Evolutionary conservation across 2,329 filamentous ascomycete genomes (phyloP).

Genomic region (Fusarium lateritium): DNA sequence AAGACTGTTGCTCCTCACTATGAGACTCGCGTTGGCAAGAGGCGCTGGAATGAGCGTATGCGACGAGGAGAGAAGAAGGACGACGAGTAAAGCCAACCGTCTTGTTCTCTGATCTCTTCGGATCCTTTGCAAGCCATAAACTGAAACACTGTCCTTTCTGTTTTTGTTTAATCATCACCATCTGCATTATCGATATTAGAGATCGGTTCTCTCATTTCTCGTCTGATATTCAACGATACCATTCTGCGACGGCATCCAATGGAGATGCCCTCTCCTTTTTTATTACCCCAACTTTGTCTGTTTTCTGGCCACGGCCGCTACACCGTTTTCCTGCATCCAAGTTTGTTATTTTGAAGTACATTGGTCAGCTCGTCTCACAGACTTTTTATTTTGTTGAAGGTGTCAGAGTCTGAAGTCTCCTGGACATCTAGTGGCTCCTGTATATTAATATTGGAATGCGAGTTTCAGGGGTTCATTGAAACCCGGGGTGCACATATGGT

Average conservation of each 20-base stretch:
- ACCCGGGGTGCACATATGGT: slow-evolving; percentile 1
- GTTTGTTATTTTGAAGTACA: slow-evolving; percentile 14
- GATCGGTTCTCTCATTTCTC: slow-evolving; percentile 38
- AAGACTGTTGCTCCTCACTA: slow-evolving; percentile 84
- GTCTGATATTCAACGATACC: slow-evolving; percentile 51
- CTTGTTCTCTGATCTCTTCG: slow-evolving; percentile 1
- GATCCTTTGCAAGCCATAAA: slow-evolving; percentile 13
- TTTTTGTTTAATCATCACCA: slow-evolving; percentile 23
- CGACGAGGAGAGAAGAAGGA: slow-evolving; percentile 53
- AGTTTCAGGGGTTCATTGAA: slow-evolving; percentile 4
- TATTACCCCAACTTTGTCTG: slow-evolving; percentile 14
- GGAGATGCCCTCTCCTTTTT: slow-evolving; percentile 30
- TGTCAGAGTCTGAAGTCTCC: slow-evolving; percentile 5
- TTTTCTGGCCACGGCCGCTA: slow-evolving; percentile 13
- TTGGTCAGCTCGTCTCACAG: slow-evolving; percentile 7
- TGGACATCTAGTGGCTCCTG: slow-evolving; percentile 21
- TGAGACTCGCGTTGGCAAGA: slow-evolving; percentile 89
- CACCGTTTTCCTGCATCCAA: slow-evolving; percentile 10
- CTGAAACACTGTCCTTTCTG: slow-evolving; percentile 20
- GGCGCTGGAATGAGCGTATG: slow-evolving; percentile 76
- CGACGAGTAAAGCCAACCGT: slow-evolving; percentile 46
- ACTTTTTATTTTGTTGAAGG: slow-evolving; percentile 5
- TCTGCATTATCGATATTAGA: slow-evolving; percentile 34
- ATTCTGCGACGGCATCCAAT: slow-evolving; percentile 49
- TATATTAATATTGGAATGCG: slow-evolving; percentile 40